Conservation (phyloP, 164 flowering plant species). For the Sextonia rubra region DNA sequence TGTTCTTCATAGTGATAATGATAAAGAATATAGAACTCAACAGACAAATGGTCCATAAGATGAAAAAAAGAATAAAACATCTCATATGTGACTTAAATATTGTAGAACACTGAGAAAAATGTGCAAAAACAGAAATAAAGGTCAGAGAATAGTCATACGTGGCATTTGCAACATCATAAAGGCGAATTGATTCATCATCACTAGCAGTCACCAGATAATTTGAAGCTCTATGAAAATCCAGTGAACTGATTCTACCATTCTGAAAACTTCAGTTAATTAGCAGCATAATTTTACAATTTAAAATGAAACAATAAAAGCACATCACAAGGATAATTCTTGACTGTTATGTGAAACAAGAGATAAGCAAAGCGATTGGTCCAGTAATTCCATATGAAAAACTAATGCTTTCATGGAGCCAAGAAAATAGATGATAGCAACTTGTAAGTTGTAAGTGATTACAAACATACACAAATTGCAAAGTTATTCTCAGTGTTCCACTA, state of each 20-base stretch:
- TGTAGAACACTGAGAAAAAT: neutral
- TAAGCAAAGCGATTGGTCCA: too few relatives aligned
- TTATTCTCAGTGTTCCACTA: too few relatives aligned
- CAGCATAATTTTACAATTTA: neutral
- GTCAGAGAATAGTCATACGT: slow-evolving; percentile 42
- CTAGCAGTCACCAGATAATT: slow-evolving; percentile 89
- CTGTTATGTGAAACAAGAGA: too few relatives aligned
- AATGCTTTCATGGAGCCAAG: too few relatives aligned
- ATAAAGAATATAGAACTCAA: too few relatives aligned
- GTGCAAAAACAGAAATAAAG: neutral
- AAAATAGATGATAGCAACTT: neutral
- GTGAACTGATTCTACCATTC: slow-evolving; percentile 90
- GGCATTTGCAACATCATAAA: slow-evolving; percentile 80
- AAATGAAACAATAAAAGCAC: neutral
- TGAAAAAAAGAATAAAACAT: neutral
- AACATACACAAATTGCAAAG: neutral
- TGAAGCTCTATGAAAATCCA: slow-evolving; percentile 90
- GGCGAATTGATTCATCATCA: slow-evolving; percentile 97
- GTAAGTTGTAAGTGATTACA: neutral
- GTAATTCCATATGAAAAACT: too few relatives aligned
- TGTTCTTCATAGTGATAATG: too few relatives aligned
- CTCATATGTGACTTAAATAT: neutral
- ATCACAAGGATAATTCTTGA: too few relatives aligned
- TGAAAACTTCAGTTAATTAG: slow-evolving; percentile 21
- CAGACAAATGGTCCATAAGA: neutral